A percentile compares a stretch with the other conserved stretches of the same genome.
Conservation (phyloP, 371 early-diverging fungal species). For the Neoconidiobolus thromboides region DNA sequence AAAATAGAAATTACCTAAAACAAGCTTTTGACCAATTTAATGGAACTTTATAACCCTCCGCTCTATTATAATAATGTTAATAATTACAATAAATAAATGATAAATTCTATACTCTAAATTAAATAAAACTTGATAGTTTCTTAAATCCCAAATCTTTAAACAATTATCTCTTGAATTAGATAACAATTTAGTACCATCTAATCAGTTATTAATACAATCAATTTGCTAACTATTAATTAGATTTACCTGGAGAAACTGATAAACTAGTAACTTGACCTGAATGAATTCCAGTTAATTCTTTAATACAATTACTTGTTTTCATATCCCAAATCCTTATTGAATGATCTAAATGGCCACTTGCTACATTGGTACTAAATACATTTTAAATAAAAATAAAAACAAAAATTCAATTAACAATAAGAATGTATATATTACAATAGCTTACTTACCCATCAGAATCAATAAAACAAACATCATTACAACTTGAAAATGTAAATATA, state of each 20-base stretch:
- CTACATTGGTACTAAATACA: slow-evolving; percentile 30
- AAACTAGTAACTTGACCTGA: slow-evolving; percentile 75
- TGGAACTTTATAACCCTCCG: slow-evolving; percentile 56
- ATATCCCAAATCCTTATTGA: slow-evolving; percentile 84
- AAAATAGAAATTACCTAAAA: slow-evolving; percentile 30
- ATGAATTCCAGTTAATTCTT: slow-evolving; percentile 67
- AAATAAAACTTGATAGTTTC: slow-evolving; percentile 49
- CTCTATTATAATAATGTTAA: slow-evolving; percentile 18
- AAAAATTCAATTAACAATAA: neutral
- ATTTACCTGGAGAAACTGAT: slow-evolving; percentile 41
- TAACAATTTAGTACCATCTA: slow-evolving; percentile 50
- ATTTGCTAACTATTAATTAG: neutral
- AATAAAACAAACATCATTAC: slow-evolving; percentile 72
- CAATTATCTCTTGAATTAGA: slow-evolving; percentile 89
- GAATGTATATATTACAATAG: neutral
- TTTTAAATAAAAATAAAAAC: neutral
- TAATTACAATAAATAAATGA: neutral
- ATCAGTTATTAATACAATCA: neutral
- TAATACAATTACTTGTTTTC: slow-evolving; percentile 53
- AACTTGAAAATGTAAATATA: slow-evolving; percentile 81
- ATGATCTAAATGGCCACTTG: slow-evolving; percentile 85
- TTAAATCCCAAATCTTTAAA: slow-evolving; percentile 57
- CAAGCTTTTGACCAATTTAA: slow-evolving; percentile 77
- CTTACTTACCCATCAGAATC: slow-evolving; percentile 52
- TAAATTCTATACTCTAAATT: slow-evolving; percentile 30